A percentile compares a stretch with the other conserved stretches of the same genome.
Conservation (phyloP, 768 basidiomycete genomes). For the Baorangia bicolor region DNA sequence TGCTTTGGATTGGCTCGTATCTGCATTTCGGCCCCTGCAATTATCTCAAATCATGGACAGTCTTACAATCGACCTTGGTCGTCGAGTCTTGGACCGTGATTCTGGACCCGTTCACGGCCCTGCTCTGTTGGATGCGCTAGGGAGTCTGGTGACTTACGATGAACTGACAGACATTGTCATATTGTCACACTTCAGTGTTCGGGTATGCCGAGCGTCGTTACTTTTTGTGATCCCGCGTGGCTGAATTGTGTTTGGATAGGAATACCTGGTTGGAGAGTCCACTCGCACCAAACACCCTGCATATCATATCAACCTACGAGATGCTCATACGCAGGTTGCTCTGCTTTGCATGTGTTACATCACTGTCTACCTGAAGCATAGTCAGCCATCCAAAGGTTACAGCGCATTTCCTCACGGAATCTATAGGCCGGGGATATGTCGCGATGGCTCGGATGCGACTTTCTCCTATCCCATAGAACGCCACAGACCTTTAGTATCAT, state of each 20-base stretch:
- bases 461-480: no score
- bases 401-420: no score
- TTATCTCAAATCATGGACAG: neutral
- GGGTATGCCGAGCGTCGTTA: no score
- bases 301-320: neutral
- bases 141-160: constrained; percentile 3
- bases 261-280: neutral
- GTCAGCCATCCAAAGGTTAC: no score
- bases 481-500: neutral
- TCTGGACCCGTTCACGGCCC: neutral
- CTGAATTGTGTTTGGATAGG: neutral
- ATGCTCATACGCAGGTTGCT: neutral
- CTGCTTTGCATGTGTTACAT: neutral
- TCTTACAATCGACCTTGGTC: neutral
- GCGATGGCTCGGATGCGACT: neutral
- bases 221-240: rapidly evolving
- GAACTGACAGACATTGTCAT: constrained; percentile 1
- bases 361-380: neutral
- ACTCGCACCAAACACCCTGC: neutral
- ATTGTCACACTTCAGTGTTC: constrained; percentile 6
- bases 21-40: neutral
- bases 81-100: neutral
- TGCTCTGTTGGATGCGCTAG: neutral
- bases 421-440: no score
- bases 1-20: constrained; percentile 4